Evolutionary conservation across 495 filamentous ascomycete species (phyloP), one percentile per base, ranked within the genome.

Genomic region (Rhizodiscina lignyota): DNA sequence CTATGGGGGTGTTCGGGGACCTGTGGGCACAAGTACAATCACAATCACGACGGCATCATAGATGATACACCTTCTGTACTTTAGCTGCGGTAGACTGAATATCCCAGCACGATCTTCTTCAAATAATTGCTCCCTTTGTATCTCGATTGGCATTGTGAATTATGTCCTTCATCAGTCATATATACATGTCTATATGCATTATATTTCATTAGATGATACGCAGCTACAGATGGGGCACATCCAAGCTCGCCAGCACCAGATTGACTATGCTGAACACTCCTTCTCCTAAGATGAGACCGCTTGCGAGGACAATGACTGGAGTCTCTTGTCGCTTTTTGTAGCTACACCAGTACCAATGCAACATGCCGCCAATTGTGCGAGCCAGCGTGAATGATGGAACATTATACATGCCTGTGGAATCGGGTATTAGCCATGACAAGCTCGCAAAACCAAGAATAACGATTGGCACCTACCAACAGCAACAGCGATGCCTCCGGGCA

Each of bases 401-500:
- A 47, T 96, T 99, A 59, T 96, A 99, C 71, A 97, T 97, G 20
- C 89, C 85, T 66, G 16, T 8, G 10, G 8, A 35, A 10, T 13
- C 6, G 13, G 24, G 16, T 35, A 8, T 21, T 20, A 35, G 33
- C 24, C 13, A 8, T 27, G 24, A 8, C 24, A 27, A 27, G 6
- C 24, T 27, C 24, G 24, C 13, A 6, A n/a, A n/a, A n/a, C n/a
- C n/a, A n/a, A n/a, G n/a, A n/a, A n/a, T n/a, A 27, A 32, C 18
- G 30, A 10, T 6, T 32, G 4, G 12, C 4, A 39, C 36, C 19
- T 21, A 41, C 38, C 38, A 28, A 94, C 83, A 26, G 86, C 86
- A 23, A 94, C 85, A 22, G 89, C 89, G 55, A 97, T 96, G 1
- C 89, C 89, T 2, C 89, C 85, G 0, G 89, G 89, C 18, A 97